Percentiles rank a stretch among this genome's conserved stretches.
Conservation (phyloP, 2,329 filamentous ascomycete species). For the Paracamarosporium sp. region DNA sequence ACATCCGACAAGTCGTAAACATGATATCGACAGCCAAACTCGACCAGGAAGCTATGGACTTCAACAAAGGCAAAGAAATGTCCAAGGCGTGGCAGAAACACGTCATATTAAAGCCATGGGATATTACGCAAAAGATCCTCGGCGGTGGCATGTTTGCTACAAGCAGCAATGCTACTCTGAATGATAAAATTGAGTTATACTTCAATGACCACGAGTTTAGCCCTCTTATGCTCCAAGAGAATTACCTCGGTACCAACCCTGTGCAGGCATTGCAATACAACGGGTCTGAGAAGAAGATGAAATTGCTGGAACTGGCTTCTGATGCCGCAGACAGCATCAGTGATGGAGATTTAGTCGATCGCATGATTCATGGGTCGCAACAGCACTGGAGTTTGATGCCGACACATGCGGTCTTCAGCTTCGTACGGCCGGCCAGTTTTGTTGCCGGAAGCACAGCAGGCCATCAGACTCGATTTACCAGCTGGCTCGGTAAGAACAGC, state of each 20-base stretch:
- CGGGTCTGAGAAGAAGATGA: constrained; percentile 75
- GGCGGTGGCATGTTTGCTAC: constrained; percentile 84
- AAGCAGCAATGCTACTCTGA: constrained; percentile 83
- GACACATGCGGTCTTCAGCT: constrained; percentile 92
- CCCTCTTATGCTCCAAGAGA: constrained; percentile 97
- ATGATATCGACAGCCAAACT: constrained; percentile 96
- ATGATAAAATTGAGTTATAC: constrained; percentile 98
- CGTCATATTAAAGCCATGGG: constrained; percentile 95
- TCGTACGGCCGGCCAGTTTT: constrained; percentile 88
- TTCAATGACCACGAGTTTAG: constrained; percentile 99
- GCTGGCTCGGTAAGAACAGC: constrained; percentile 95
- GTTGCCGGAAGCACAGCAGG: constrained; percentile 76
- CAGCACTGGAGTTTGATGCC: constrained; percentile 99
- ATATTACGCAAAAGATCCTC: constrained; percentile 93
- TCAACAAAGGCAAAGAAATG: constrained; percentile 88
- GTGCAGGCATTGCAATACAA: constrained; percentile 67
- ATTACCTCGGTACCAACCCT: constrained; percentile 88
- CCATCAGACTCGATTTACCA: constrained; percentile 76
- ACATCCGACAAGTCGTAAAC: constrained; percentile 98
- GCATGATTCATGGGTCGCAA: constrained; percentile 98
- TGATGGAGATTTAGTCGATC: constrained; percentile 92
- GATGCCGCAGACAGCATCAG: constrained; percentile 94
- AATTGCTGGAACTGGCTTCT: constrained; percentile 84
- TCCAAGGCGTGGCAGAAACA: constrained; percentile 99
- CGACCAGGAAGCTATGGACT: constrained; percentile 80